Base-by-base conservation (phyloP, 805 yeast species). In the Millerago galiae region DNA sequence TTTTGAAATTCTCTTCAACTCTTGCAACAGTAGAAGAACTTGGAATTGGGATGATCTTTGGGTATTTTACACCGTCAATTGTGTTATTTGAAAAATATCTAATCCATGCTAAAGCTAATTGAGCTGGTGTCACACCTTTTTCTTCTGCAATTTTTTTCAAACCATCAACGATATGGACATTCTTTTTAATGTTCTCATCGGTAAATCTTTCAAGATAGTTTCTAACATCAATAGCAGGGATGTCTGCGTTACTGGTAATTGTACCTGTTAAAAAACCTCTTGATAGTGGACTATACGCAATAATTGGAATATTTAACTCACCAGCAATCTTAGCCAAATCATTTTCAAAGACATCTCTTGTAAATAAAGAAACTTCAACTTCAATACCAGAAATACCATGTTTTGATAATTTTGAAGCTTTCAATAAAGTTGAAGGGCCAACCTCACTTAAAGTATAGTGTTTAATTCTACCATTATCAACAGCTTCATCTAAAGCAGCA, bases 231-330 rank as follows among this genome's bases (percentile, higher is more conserved):
- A 75, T 81, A 34, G 66, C 66, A 12, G 79, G 75, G 30, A 83
- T 54, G 42, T 76, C 80, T 0, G 60, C 53, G 16, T 62, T 52
- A 6, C 71, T 61, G 21, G 62, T 76, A 41, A 79, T 62, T 28
- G 55, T 48, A 43, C 93, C 95, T 3, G 91, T 80, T 42, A 89
- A 69, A 46, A 81, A 66, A 1, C 96, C 96, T 54, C 85, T 72
- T 9, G 89, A 82, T 42, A 89, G 68, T 26, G 96, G 96, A 26
- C 95, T 83, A 62, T 89, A 89, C 21, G 89, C 85, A 44, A 86
- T 68, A 26, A 86, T 67, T 12, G 93, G 83, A 43, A 89, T 74
- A 13, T 68, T 68, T 28, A 71, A 61, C 47, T 81, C 77, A 16
- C 74, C 70, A 49, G 82, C 76, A 5, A 74, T 71, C 4, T 70